Evolutionary conservation across 257 asterid species (phyloP).

Genomic region (Coffea canephora): DNA sequence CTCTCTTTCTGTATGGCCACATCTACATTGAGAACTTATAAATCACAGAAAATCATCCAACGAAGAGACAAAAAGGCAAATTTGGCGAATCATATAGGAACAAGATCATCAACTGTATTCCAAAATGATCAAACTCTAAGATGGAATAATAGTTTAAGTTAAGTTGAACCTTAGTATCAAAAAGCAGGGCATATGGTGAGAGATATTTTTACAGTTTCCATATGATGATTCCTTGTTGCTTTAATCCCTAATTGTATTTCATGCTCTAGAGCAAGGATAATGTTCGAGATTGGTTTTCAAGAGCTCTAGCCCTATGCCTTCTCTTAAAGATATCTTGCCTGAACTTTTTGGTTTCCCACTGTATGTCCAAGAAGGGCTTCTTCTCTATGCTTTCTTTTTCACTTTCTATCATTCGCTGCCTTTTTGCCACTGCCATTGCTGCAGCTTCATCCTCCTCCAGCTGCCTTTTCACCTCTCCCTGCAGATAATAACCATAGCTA

Average conservation of each 20-base stretch:
- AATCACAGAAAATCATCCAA: background rate
- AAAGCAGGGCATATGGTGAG: background rate
- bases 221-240: conserved; percentile 8
- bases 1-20: background rate
- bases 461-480: conserved; percentile 33
- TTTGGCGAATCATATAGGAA: background rate
- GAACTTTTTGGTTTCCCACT: conserved; percentile 36
- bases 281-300: conserved; percentile 17
- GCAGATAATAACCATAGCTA: background rate
- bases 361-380: conserved; percentile 26
- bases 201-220: conserved; percentile 1
- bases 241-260: background rate
- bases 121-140: background rate
- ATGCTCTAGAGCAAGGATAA: conserved; percentile 17
- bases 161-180: background rate
- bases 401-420: conserved; percentile 31
- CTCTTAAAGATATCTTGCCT: conserved; percentile 38
- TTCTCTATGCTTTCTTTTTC: conserved; percentile 36
- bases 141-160: background rate
- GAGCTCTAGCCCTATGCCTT: conserved; percentile 33
- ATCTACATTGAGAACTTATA: background rate
- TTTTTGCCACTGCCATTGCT: conserved; percentile 29
- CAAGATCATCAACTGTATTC: background rate
- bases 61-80: background rate
- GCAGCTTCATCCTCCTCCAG: conserved; percentile 30